Percentiles rank a stretch among this genome's conserved stretches.
These are phyloP conservation scores for Aspergillus luchuensis DNA, from an alignment of 2,329 filamentous ascomycete genomes.

Conservation along the genomic window DNA sequence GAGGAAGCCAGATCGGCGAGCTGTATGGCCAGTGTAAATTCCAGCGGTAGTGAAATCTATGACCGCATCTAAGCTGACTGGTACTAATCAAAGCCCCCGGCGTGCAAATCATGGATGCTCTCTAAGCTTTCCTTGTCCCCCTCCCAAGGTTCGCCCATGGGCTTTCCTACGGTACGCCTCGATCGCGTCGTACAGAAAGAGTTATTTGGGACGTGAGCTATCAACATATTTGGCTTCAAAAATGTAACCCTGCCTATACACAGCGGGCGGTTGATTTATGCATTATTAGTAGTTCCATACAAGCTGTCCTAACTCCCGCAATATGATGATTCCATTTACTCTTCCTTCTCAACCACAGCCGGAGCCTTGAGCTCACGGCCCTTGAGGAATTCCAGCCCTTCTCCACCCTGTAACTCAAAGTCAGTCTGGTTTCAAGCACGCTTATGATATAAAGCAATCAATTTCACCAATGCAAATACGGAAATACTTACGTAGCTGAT, in stretches of 20 bases:
- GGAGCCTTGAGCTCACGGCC: conserved; percentile 63
- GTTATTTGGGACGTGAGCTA: background rate
- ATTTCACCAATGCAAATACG: background rate
- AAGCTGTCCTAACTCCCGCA: background rate
- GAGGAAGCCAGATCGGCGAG: background rate
- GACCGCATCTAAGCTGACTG: background rate
- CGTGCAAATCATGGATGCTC: background rate
- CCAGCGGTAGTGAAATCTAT: background rate
- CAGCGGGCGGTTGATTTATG: background rate
- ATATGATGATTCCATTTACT: conserved; percentile 28
- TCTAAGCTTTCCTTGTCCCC: background rate
- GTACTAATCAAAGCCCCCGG: background rate
- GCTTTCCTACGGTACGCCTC: background rate
- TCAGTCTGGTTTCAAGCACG: background rate
- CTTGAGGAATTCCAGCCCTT: conserved; percentile 64
- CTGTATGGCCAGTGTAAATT: background rate
- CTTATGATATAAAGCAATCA: background rate
- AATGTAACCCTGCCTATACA: background rate
- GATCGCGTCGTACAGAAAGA: background rate
- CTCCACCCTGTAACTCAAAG: conserved; percentile 54
- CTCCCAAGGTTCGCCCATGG: background rate
- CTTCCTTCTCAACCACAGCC: conserved; percentile 64
- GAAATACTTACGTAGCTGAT: conserved; percentile 84
- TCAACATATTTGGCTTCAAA: background rate
- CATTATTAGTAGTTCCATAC: conserved; percentile 2